A percentile compares a stretch with the other conserved stretches of the same genome.
Evolutionary conservation across 2,329 filamentous ascomycete species (phyloP).

Genomic region (Cytospora chrysosperma): DNA sequence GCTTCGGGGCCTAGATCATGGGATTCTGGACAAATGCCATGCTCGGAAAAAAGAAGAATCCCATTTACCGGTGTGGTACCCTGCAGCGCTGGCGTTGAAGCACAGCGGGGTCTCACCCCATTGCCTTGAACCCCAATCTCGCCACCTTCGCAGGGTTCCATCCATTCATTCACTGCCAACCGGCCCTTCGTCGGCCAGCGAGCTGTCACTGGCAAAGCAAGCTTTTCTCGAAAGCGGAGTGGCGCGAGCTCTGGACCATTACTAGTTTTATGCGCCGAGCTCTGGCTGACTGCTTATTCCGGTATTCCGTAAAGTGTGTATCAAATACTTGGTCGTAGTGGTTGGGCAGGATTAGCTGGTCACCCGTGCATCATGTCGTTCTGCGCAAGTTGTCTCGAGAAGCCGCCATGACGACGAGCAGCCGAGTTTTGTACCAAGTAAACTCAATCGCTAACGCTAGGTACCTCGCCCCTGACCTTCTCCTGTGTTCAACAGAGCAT

Average conservation of each 20-base stretch:
- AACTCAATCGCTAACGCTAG: conserved; percentile 15
- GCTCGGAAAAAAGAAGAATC: conserved; percentile 6
- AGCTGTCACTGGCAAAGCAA: not conserved
- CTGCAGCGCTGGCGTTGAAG: conserved; percentile 1
- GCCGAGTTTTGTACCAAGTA: conserved; percentile 8
- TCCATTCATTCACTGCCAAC: not conserved
- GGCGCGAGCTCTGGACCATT: not conserved
- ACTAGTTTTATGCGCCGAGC: not conserved
- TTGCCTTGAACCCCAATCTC: not conserved
- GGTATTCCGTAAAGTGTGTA: not conserved
- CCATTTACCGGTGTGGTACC: no score
- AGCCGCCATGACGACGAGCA: not conserved
- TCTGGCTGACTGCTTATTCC: not conserved
- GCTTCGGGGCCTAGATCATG: not conserved
- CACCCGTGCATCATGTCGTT: not conserved
- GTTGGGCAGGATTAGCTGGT: not conserved
- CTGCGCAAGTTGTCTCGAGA: not conserved
- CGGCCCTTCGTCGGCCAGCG: not conserved
- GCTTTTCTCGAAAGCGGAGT: not conserved
- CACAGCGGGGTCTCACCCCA: conserved; percentile 5
- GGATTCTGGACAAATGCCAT: conserved; percentile 17
- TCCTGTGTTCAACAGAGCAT: not conserved
- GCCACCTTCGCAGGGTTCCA: not conserved
- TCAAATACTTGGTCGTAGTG: not conserved
- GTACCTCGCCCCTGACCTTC: not conserved